Evolutionary conservation across 495 filamentous ascomycete genomes (phyloP), one percentile per base, ranked within the genome.

Genomic region (Hypomontagnella submonticulosa): DNA sequence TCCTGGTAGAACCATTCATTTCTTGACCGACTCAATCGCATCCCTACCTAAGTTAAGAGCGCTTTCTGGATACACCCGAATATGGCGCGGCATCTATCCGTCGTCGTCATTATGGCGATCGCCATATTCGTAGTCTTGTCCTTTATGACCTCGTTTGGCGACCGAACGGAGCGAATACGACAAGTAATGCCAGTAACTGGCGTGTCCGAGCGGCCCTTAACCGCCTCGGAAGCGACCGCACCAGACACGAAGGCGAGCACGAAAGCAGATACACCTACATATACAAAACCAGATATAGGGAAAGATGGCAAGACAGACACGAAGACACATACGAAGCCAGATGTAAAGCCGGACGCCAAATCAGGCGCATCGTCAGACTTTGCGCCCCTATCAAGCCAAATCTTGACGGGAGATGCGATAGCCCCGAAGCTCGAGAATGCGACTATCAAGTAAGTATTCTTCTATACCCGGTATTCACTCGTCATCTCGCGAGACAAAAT

Each of bases 361-460:
- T n/a, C n/a, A n/a, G n/a, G n/a, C n/a, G n/a, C n/a, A n/a, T n/a
- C n/a, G 34, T 47, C 66, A 12, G 68, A 66, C 33, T 56, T 77
- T 30, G 73, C 58, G 36, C 13, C 73, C 23, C 44, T 70, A 10
- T 68, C 75, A 3, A 71, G 69, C 19, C 68, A 71, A 50, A 71
- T 87, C 49, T 79, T 96, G 50, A 86, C 87, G 53, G 95, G 95
- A 41, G 88, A 85, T 32, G 89, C 89, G 4, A 93, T 96, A 66
- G 93, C 93, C 76, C 90, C 92, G 10, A 92, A 92, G 69, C 82
- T 98, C 20, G 92, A 91, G 71, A 99, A 99, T 75, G 95, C 89
- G 51, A 99, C 95, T 0, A 83, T 87, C 30, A 99, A 94, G 89
- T 90, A 77, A 93, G 89, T 90, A 78, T 19, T 82, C 69, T 13